A percentile compares a stretch with the other conserved stretches of the same genome.
phyloP scores from a whole-genome alignment of 306 rosid genomes.

The Corylus americana region DNA sequence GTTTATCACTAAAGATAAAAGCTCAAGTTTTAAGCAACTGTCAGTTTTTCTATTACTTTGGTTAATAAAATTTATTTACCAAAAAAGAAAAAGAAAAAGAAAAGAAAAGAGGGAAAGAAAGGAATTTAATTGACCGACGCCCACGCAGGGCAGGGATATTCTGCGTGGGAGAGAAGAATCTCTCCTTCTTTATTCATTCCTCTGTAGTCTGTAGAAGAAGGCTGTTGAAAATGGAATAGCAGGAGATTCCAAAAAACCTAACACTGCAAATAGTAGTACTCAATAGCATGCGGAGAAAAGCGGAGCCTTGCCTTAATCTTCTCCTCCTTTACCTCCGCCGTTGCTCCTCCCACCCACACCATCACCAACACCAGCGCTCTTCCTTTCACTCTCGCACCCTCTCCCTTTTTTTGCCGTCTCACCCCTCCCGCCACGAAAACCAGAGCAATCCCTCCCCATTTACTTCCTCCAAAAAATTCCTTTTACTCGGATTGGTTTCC shows the following conservation, averaged over 20 bases:
- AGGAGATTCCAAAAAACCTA: not conserved
- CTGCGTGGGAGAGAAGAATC: not conserved
- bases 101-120: too few relatives aligned
- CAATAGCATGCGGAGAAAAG: conserved; percentile 20
- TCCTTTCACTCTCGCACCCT: conserved; percentile 10
- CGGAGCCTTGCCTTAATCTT: conserved; percentile 16
- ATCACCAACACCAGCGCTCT: not conserved
- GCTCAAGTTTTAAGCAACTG: too few relatives aligned
- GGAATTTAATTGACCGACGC: not conserved
- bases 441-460: conserved; percentile 5
- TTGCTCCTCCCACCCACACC: conserved; percentile 11
- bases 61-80: too few relatives aligned
- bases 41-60: too few relatives aligned
- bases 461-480: conserved; percentile 32
- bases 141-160: not conserved
- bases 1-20: too few relatives aligned
- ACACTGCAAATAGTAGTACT: not conserved
- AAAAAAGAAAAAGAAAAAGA: too few relatives aligned
- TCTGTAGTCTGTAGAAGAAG: too few relatives aligned
- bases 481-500: conserved; percentile 31
- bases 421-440: conserved; percentile 22
- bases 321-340: conserved; percentile 40
- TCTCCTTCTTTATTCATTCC: not conserved
- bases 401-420: conserved; percentile 27
- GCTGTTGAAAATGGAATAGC: not conserved